Base-by-base conservation (phyloP, 805 yeast genomes). In the Nakazawaea wyomingensis region DNA sequence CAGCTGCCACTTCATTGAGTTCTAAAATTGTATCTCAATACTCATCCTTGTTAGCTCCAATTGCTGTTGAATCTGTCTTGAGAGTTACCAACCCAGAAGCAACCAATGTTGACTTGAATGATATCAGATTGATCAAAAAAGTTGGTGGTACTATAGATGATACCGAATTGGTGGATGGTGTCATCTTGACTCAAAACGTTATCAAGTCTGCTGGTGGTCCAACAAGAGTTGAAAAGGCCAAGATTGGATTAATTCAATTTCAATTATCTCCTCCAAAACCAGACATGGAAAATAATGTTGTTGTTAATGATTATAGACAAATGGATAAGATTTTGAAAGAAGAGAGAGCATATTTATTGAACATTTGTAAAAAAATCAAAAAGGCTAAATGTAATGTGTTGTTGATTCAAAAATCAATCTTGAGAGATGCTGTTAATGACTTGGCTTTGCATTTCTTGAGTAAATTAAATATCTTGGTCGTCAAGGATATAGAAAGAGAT, bases 261-360 rank as follows among this genome's bases (percentile, higher is more conserved):
- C 99, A 86, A 72, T 76, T 89, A 49, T 87, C 96, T 17, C 96
- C 97, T 19, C 97, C 97, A 51, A 89, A 89, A 61, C 97, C 97
- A 17, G 97, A 89, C 60, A 84, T 95, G 84, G 99, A 93, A 69
- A 93, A 93, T 65, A 91, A 90, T 60, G 91, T 93, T 39, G 96
- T 93, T 45, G 98, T 93, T 43, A 93, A 86, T 60, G 99, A 93
- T 65, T 93, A 93, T 71, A 80, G 99, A 66, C 99, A 93, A 67
- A 93, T 93, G 99, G 99, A 93, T 66, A 93, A 91, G 69, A 93
- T 93, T 54, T 73, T 93, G 60, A 93, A 95, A 61, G 99, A 93
- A 68, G 99, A 93, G 72, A 82, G 99, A 62, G 93, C 96, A 22
- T 93, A 93, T 61, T 69, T 93, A 58, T 76, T 93, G 60, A 91